Percentiles rank a stretch among this genome's conserved stretches.
phyloP scores from a whole-genome alignment of 345 rosid genomes.

The Euphorbia lathyris region DNA sequence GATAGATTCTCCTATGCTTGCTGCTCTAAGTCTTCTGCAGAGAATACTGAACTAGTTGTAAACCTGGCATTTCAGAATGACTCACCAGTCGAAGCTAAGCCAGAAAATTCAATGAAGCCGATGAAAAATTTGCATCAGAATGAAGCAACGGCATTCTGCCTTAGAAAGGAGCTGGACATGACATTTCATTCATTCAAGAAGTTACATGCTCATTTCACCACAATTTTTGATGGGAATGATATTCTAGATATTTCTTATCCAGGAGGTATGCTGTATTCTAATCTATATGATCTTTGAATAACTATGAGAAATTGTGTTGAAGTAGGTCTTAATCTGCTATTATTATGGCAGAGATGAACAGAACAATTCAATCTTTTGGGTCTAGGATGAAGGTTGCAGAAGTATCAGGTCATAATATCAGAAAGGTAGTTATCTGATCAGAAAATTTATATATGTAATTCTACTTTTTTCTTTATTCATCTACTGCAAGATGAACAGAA shows the following conservation, averaged over 20 bases:
- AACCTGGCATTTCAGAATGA: constrained; percentile 26
- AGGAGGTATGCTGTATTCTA: constrained; percentile 40
- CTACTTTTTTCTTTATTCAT: not conserved
- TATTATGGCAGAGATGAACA: constrained; percentile 42
- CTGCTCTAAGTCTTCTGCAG: constrained; percentile 14
- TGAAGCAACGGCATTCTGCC: constrained; percentile 25
- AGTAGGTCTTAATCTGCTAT: constrained; percentile 19
- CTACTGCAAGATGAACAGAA: not conserved
- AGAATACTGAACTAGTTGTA: constrained; percentile 19
- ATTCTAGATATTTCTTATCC: constrained; percentile 23
- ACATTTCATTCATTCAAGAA: constrained; percentile 37
- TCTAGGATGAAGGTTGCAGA: constrained; percentile 32
- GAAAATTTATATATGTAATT: not conserved
- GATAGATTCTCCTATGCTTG: constrained; percentile 13
- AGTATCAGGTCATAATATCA: constrained; percentile 25
- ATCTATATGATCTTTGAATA: constrained; percentile 11
- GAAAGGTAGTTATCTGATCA: constrained; percentile 38
- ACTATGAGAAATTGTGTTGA: constrained; percentile 12
- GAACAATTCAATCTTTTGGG: constrained; percentile 31
- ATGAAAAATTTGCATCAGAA: constrained; percentile 10
- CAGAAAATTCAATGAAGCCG: constrained; percentile 11
- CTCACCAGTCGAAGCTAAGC: constrained; percentile 20
- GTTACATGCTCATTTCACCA: constrained; percentile 28
- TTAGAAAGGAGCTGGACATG: constrained; percentile 41
- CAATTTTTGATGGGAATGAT: constrained; percentile 32